A percentile compares a stretch with the other conserved stretches of the same genome.
Evolutionary conservation across 1,284 basidiomycete species (phyloP).

Genomic region (Apiotrichum veenhuisii): DNA sequence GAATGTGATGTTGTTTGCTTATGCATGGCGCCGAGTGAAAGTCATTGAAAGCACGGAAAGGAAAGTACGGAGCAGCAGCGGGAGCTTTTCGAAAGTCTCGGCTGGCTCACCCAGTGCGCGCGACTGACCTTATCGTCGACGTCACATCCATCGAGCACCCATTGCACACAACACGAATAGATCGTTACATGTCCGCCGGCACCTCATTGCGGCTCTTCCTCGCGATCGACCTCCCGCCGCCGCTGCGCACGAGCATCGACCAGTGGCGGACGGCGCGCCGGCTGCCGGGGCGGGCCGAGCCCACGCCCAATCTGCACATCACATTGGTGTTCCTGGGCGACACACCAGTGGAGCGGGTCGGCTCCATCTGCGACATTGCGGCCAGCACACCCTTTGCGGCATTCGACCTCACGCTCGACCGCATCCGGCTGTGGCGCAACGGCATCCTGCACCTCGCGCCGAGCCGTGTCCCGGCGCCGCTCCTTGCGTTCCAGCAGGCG

Average conservation of each 20-base stretch:
- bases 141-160: neutral
- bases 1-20: too few relatives aligned
- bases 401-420: neutral
- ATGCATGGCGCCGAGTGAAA: too few relatives aligned
- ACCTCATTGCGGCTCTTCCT: constrained; percentile 4
- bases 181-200: neutral
- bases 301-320: constrained; percentile 3
- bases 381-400: neutral
- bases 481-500: neutral
- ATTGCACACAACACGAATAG: neutral
- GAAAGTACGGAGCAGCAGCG: too few relatives aligned
- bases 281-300: neutral
- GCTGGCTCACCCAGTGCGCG: too few relatives aligned
- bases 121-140: too few relatives aligned
- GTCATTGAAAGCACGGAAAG: too few relatives aligned
- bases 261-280: neutral
- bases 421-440: neutral
- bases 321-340: constrained; percentile 8
- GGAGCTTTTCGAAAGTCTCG: too few relatives aligned
- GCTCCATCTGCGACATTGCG: neutral
- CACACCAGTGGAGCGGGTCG: neutral
- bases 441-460: constrained; percentile 8
- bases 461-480: neutral
- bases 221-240: constrained; percentile 1
- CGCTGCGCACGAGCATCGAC: neutral